Conservation (phyloP, 768 basidiomycete genomes). For the Lentinula detonsa region DNA sequence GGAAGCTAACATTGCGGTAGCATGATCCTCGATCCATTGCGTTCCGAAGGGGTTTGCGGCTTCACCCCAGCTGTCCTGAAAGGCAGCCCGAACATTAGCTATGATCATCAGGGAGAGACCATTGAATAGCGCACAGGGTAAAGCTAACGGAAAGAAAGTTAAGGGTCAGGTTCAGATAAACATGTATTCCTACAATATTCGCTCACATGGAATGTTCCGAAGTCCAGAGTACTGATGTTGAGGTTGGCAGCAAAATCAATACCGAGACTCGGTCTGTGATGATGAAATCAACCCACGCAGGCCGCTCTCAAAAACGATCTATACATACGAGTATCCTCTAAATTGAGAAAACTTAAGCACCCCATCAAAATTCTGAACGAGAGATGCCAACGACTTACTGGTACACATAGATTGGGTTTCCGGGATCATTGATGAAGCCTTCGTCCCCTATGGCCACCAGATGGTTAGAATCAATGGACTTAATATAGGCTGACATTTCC, state of each 20-base stretch:
- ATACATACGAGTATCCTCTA: background rate
- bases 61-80: conserved; percentile 41
- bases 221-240: conserved; percentile 50
- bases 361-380: background rate
- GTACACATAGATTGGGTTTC: conserved; percentile 46
- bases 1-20: conserved; percentile 36
- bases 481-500: conserved; percentile 55
- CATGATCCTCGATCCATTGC: conserved; percentile 62
- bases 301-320: background rate
- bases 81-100: background rate
- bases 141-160: background rate
- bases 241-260: conserved; percentile 60
- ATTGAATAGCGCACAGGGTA: background rate
- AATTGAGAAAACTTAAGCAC: background rate
- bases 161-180: background rate
- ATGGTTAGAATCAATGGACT: conserved; percentile 57
- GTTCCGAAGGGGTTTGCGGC: conserved; percentile 43
- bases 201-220: conserved; percentile 62
- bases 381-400: conserved; percentile 29
- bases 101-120: background rate
- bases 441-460: conserved; percentile 61
- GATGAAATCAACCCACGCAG: background rate
- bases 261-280: conserved; percentile 22
- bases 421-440: conserved; percentile 50
- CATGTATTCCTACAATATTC: background rate